Conservation (phyloP, 805 yeast genomes). For the Saccharomyces eubayanus region DNA sequence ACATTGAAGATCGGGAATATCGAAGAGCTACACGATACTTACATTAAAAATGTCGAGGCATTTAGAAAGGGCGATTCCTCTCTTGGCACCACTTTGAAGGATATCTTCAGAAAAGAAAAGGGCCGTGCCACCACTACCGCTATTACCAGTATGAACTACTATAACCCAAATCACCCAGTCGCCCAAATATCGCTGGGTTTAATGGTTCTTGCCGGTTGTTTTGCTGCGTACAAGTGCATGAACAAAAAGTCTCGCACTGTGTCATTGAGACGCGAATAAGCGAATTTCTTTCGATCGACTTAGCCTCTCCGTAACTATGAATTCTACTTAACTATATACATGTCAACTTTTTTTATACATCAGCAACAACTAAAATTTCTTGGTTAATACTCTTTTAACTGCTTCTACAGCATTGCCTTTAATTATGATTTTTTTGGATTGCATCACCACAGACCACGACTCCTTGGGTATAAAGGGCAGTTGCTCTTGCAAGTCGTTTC, state of each 20-base stretch:
- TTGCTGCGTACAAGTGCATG: neutral
- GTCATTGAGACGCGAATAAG: neutral
- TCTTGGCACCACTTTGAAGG: constrained; percentile 16
- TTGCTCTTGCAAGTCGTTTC: constrained; percentile 51
- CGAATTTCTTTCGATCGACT: neutral
- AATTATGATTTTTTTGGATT: constrained; percentile 45
- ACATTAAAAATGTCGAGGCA: constrained; percentile 10
- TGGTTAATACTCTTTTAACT: constrained; percentile 28
- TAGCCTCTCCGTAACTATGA: neutral
- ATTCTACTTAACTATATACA: neutral
- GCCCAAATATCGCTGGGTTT: constrained; percentile 13
- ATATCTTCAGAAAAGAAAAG: constrained; percentile 1
- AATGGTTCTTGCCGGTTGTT: constrained; percentile 2
- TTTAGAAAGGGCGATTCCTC: constrained; percentile 21
- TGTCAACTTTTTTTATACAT: neutral
- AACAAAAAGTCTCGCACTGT: neutral
- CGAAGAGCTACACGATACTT: constrained; percentile 12
- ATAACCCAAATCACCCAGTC: constrained; percentile 16
- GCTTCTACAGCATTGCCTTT: constrained; percentile 38
- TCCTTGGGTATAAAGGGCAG: constrained; percentile 42
- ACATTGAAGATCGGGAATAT: constrained; percentile 9
- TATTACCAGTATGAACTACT: constrained; percentile 2
- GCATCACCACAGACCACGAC: constrained; percentile 41
- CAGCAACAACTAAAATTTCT: constrained; percentile 2
- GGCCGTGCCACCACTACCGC: neutral